Evolutionary conservation across 352 stramenopile genomes (phyloP).

Genomic region (Plasmopara halstedii): DNA sequence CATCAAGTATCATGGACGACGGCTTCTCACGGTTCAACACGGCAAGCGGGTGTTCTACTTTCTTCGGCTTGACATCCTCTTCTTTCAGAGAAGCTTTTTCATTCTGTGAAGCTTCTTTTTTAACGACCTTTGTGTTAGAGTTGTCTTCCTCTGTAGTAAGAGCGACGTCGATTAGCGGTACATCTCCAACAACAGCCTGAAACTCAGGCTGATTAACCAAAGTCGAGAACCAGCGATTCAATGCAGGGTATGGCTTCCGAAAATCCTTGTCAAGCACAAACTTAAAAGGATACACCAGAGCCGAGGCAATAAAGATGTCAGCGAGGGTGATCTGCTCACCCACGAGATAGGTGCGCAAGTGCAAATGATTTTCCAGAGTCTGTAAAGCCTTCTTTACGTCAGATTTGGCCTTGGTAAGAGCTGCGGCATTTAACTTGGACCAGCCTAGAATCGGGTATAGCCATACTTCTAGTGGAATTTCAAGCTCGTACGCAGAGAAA

Average conservation of each 20-base stretch:
- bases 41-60: slow-evolving; percentile 80
- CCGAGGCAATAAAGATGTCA: slow-evolving; percentile 85
- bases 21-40: slow-evolving; percentile 83
- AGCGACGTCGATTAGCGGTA: slow-evolving; percentile 74
- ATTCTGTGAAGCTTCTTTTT: slow-evolving; percentile 37
- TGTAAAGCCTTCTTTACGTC: slow-evolving; percentile 69
- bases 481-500: slow-evolving; percentile 87
- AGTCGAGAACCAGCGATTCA: slow-evolving; percentile 90
- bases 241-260: slow-evolving; percentile 79
- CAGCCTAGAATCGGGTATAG: slow-evolving; percentile 87
- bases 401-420: slow-evolving; percentile 78
- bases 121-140: slow-evolving; percentile 21
- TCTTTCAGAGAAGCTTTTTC: slow-evolving; percentile 31
- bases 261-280: slow-evolving; percentile 87
- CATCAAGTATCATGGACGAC: slow-evolving; percentile 74
- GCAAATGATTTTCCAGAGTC: slow-evolving; percentile 1
- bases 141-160: slow-evolving; percentile 57
- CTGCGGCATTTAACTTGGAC: slow-evolving; percentile 65
- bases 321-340: slow-evolving; percentile 90
- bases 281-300: slow-evolving; percentile 93
- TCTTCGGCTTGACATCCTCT: slow-evolving; percentile 56
- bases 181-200: slow-evolving; percentile 85
- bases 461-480: slow-evolving; percentile 85
- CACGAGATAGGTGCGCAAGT: slow-evolving; percentile 87
- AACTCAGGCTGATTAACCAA: slow-evolving; percentile 93